phyloP scores from a whole-genome alignment of 768 basidiomycete species.

The Leccinum truebloodii region DNA sequence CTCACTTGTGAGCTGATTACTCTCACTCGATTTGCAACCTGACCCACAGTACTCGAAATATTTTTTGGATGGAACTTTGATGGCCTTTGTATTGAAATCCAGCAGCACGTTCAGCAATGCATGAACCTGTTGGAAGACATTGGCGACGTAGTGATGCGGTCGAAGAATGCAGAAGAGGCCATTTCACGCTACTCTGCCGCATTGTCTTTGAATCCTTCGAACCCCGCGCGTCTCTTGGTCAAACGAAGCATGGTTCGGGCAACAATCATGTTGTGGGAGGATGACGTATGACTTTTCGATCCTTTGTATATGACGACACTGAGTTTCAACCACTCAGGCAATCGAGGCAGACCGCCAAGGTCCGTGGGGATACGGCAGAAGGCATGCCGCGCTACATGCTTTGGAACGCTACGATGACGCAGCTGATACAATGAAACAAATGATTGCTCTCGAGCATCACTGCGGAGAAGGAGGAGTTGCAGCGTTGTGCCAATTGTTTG shows the following conservation, averaged over 20 bases:
- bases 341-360: too few species aligned
- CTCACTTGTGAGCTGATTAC: slow-evolving; percentile 7
- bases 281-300: too few species aligned
- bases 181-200: background rate
- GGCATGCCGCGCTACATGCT: too few species aligned
- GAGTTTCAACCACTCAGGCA: too few species aligned
- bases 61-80: slow-evolving; percentile 17
- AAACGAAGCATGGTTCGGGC: slow-evolving; percentile 6
- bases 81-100: background rate
- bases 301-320: too few species aligned
- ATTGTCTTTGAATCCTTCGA: background rate
- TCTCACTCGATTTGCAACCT: background rate
- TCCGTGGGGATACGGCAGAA: too few species aligned
- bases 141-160: background rate
- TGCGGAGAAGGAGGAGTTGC: too few species aligned
- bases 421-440: too few species aligned
- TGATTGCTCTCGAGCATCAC: too few species aligned
- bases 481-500: too few species aligned
- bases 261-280: background rate
- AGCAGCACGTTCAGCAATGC: background rate
- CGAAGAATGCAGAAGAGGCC: background rate
- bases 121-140: background rate
- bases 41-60: background rate
- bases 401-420: too few species aligned
- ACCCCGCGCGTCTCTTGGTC: slow-evolving; percentile 2